Evolutionary conservation across 768 basidiomycete genomes (phyloP).

Genomic region (Candolleomyces eurysporus): DNA sequence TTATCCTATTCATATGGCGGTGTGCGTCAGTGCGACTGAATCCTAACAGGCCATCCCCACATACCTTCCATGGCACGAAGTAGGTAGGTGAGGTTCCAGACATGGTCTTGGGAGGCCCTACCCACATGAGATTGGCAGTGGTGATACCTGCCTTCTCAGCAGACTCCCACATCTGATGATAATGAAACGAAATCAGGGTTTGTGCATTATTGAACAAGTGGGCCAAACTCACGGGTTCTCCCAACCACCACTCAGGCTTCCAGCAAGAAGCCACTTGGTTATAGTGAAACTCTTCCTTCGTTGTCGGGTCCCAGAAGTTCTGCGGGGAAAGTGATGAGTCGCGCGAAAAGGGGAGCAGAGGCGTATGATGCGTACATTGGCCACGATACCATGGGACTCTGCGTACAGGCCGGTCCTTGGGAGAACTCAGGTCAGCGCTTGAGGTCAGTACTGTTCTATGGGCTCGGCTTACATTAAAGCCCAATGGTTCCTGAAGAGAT

Average conservation of each 20-base stretch:
- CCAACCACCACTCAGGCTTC: slow-evolving; percentile 80
- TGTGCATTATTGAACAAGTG: neutral
- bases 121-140: slow-evolving; percentile 94
- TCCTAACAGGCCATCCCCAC: slow-evolving; percentile 5
- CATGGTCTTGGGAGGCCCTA: slow-evolving; percentile 72
- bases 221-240: slow-evolving; percentile 67
- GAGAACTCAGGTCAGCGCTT: slow-evolving; percentile 4
- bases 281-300: slow-evolving; percentile 67
- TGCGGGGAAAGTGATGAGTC: slow-evolving; percentile 21
- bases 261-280: slow-evolving; percentile 59
- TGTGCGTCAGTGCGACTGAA: neutral
- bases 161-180: slow-evolving; percentile 84
- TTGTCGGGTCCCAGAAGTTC: slow-evolving; percentile 85
- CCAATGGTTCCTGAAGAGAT: slow-evolving; percentile 77
- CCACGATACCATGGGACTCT: slow-evolving; percentile 89
- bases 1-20: slow-evolving; percentile 40
- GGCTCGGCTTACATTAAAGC: slow-evolving; percentile 59
- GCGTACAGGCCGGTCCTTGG: slow-evolving; percentile 84
- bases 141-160: slow-evolving; percentile 67
- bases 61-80: slow-evolving; percentile 75
- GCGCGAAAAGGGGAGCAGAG: neutral
- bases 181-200: neutral
- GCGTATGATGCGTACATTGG: slow-evolving; percentile 54
- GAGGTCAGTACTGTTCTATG: neutral
- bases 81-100: slow-evolving; percentile 69